Conservation (phyloP, 352 stramenopile genomes). For the Pythium brassicae region DNA sequence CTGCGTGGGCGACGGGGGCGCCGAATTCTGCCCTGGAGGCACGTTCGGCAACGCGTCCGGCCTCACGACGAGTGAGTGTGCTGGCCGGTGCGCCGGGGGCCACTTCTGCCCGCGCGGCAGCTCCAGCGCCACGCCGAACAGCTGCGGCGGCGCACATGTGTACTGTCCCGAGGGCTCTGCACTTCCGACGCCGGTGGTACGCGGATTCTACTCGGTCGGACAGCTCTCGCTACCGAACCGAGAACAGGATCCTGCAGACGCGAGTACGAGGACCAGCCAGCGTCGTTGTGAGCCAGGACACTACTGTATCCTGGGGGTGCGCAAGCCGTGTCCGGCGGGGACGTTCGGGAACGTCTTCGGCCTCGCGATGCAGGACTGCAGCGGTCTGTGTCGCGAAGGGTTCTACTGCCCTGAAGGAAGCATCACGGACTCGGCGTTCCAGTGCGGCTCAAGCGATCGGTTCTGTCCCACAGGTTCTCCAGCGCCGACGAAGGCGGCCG, state of each 20-base stretch:
- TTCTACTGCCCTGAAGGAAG: slow-evolving; percentile 35
- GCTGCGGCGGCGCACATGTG: slow-evolving; percentile 40
- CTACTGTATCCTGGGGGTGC: slow-evolving; percentile 67
- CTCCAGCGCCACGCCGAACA: slow-evolving; percentile 29
- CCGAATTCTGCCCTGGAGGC: slow-evolving; percentile 42
- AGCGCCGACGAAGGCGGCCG: slow-evolving; percentile 6
- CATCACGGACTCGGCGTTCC: slow-evolving; percentile 9
- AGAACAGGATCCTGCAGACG: slow-evolving; percentile 22
- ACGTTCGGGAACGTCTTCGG: slow-evolving; percentile 38
- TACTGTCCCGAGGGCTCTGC: slow-evolving; percentile 66
- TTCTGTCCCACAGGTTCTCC: slow-evolving; percentile 31
- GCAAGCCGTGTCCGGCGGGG: slow-evolving; percentile 57
- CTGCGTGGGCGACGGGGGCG: slow-evolving; percentile 36
- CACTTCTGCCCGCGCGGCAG: slow-evolving; percentile 59
- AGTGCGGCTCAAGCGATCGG: slow-evolving; percentile 21
- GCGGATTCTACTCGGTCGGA: slow-evolving; percentile 50
- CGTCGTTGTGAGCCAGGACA: slow-evolving; percentile 52
- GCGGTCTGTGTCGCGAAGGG: slow-evolving; percentile 31
- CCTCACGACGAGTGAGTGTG: slow-evolving; percentile 37
- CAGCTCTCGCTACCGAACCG: slow-evolving; percentile 6
- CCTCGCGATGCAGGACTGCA: slow-evolving; percentile 27
- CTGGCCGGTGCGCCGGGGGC: slow-evolving; percentile 41
- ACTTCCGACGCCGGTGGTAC: slow-evolving; percentile 24
- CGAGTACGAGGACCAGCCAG: slow-evolving; percentile 38
- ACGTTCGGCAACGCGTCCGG: slow-evolving; percentile 50